Evolutionary conservation across 1,139 yeast genomes (phyloP), one percentile per base, ranked within the genome.

Genomic region (Taphrina sp.): DNA sequence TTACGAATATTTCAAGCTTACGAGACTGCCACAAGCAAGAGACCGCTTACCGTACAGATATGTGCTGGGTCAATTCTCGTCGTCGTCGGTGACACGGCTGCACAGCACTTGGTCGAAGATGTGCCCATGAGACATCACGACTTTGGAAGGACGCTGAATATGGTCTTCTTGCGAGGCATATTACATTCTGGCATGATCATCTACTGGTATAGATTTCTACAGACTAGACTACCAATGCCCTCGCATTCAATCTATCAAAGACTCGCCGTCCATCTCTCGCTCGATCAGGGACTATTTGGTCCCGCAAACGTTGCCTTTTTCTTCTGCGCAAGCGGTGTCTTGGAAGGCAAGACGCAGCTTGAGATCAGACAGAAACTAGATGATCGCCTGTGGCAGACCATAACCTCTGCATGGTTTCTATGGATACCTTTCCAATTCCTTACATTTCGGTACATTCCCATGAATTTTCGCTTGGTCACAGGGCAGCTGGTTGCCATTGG

Each of bases 241-340:
- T 16, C 14, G 5, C 17, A 20, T 5, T 10, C 41, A 14, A 20
- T 24, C 10, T n/a, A 23, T n/a, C 7, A 31, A 7, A 38, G 54
- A 5, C 20, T 39, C n/a, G 37, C 29, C 10, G 22, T 26, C 17
- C 46, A 49, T 24, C 34, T 49, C 20, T 12, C 28, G 24, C 39
- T 49, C 37, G 54, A 49, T 19, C 54, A 49, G 5, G 45, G 39
- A 17, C 31, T 49, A 24, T 49, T 49, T 19, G 54, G 54, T 10
- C 54, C 54, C 23, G n/a, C 17, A 38, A 39, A 38, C 44, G 46
- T 49, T 34, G 24, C 34, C 45, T 49, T 49, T 46, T 49, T 49
- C 46, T 49, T 49, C 17, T 39, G 29, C 34, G 54, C 46, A 5
- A 29, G 39, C 22, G 54, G 54, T 8, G 24, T 49, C 36, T 34